Evolutionary conservation across 352 stramenopile species (phyloP), one percentile per base, ranked within the genome.

Genomic region (Globisporangium ultimum): DNA sequence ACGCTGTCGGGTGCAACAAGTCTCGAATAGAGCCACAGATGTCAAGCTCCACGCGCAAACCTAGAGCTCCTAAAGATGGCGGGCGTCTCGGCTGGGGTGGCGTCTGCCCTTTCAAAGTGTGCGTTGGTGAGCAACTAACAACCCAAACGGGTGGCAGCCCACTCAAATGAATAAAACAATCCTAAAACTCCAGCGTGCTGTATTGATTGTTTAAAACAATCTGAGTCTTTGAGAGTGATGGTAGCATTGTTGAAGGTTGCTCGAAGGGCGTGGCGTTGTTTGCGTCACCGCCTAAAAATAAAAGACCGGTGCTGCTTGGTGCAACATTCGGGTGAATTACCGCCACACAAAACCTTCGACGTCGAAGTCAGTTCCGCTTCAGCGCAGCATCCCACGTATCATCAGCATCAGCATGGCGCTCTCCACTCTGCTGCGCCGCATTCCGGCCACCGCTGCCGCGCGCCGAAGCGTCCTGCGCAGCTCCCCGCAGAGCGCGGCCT

Each of bases 401-500:
- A 45, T 32, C 36, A n/a, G 8, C 24, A 42, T n/a, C 12, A 48
- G 18, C 8, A 61, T 53, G 60, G 40, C 51, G 46, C 32, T 55
- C 14, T 34, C 28, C 47, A 63, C 28, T 48, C 21, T 45, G 36
- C 28, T 55, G 41, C 49, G 40, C 28, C 12, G 32, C 34, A 47
- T 34, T 34, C 51, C 18, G 20, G 10, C 49, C 60, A 1, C 63
- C 54, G 38, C 55, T 73, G 41, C 48, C 62, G 49, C 67, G 52
- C 45, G 41, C 34, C 63, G 21, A 41, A 49, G 20, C 66, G 46
- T 15, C 58, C 9, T 34, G 59, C 32, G 28, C 53, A 51, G 58
- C 46, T 8, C 2, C 34, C 24, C 55, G 61, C 1, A 15, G 46
- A n/a, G 28, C 56, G 13, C 38, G 53, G 68, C 58, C 36, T 56